phyloP scores from a whole-genome alignment of 129 eudicot genomes.

The Artemisia annua region DNA sequence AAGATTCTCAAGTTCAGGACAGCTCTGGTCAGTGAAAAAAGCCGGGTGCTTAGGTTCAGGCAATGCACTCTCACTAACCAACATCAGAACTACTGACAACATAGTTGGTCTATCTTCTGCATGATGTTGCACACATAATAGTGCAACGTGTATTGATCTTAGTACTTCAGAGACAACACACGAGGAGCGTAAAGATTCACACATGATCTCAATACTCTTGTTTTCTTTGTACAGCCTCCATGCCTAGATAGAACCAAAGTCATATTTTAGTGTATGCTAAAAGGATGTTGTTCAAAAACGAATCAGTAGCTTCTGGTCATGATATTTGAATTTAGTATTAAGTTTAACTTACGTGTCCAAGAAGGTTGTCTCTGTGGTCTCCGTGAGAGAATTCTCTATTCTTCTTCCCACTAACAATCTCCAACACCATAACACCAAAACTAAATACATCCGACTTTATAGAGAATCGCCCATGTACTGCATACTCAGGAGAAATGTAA shows the following conservation, averaged over 20 bases:
- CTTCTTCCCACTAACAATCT: slow-evolving; percentile 44
- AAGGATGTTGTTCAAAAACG: not conserved
- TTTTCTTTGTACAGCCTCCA: no score
- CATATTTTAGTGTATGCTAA: not conserved
- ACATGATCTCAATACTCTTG: no score
- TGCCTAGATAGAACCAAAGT: no score
- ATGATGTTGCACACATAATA: slow-evolving; percentile 24
- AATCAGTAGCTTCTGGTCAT: no score
- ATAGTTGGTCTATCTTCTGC: slow-evolving; percentile 31
- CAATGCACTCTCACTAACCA: slow-evolving; percentile 6
- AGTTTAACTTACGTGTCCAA: slow-evolving; percentile 36
- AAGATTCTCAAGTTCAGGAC: not conserved
- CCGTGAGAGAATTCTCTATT: slow-evolving; percentile 31
- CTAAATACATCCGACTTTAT: no score
- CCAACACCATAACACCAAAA: slow-evolving; percentile 40
- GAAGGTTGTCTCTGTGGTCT: no score
- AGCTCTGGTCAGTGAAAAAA: no score
- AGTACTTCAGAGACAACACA: not conserved
- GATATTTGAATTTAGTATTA: no score
- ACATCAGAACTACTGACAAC: slow-evolving; percentile 19
- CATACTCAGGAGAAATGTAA: not conserved
- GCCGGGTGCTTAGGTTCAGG: slow-evolving; percentile 32
- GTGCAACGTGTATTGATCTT: slow-evolving; percentile 17
- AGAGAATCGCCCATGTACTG: no score
- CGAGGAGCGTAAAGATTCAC: no score